Evolutionary conservation across 2,329 filamentous ascomycete genomes (phyloP), one percentile per base, ranked within the genome.

Genomic region (Aspergillus bombycis): DNA sequence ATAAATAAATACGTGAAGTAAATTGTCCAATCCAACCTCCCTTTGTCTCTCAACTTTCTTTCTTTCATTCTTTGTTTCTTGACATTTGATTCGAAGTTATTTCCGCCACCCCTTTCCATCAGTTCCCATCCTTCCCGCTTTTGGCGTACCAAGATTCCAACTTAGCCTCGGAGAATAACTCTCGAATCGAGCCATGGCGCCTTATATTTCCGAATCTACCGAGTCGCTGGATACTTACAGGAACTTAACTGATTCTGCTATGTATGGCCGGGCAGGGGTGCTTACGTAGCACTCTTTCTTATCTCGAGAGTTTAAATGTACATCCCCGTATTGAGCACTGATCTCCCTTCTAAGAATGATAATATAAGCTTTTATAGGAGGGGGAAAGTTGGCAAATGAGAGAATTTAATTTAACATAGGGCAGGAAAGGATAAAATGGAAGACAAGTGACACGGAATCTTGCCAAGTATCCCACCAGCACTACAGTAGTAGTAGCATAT

Each of bases 91-190:
- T 53, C 28, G 50, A 53, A 32, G 34, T 26, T 36, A 54, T 1
- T 36, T 54, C 26, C 30, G 30, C 30, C 32, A n/a, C n/a, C 50
- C 50, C 30, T 54, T 54, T 54, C 67, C 59, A 52, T 26, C 26
- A 2, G 55, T 61, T 60, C 64, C 48, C 58, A 61, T 57, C n/a
- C 58, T 54, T 66, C 61, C 67, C 64, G 66, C 60, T 60, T 63
- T 65, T 66, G 65, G 65, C 48, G 67, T 66, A 69, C 67, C 68
- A 70, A 70, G 65, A 68, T 69, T 69, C 23, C 45, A 48, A 48
- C 43, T 48, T 58, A 56, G 46, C 65, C 59, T 60, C 65, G 64
- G 65, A 65, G 58, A 48, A 63, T 65, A 62, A 62, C 56, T 10
- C 14, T 52, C 52, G 26, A 46, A 19, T 48, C 41, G 32, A 30